A percentile compares a stretch with the other conserved stretches of the same genome.
Conservation (phyloP, 108 stramenopile genomes). For the Conticribra guillardii region DNA sequence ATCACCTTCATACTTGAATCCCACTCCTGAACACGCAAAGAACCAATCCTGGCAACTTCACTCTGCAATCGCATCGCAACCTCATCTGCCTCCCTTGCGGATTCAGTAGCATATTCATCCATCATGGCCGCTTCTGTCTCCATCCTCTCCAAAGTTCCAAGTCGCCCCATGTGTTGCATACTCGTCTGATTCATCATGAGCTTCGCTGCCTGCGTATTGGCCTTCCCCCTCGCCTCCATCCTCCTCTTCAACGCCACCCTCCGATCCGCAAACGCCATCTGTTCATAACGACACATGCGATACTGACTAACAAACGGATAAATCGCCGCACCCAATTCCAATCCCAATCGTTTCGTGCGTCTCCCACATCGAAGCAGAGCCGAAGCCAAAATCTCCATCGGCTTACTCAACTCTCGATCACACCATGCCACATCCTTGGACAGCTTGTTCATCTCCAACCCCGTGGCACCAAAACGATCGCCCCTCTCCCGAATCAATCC, state of each 20-base stretch:
- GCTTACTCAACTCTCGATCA: constrained; percentile 50
- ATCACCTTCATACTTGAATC: constrained; percentile 71
- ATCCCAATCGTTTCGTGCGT: constrained; percentile 71
- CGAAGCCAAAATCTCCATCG: constrained; percentile 61
- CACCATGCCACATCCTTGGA: constrained; percentile 59
- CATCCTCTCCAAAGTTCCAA: constrained; percentile 58
- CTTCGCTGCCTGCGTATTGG: constrained; percentile 68
- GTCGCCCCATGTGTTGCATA: constrained; percentile 48
- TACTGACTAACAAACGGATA: constrained; percentile 76
- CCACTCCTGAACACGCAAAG: constrained; percentile 71
- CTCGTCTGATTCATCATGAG: constrained; percentile 70
- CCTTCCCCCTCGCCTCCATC: constrained; percentile 59
- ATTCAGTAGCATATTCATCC: constrained; percentile 64
- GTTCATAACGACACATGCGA: constrained; percentile 76
- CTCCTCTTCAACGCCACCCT: constrained; percentile 60
- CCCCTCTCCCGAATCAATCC: constrained; percentile 64
- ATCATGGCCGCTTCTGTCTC: constrained; percentile 64
- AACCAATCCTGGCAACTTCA: constrained; percentile 79
- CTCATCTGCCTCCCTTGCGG: constrained; percentile 74
- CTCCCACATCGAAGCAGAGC: constrained; percentile 73
- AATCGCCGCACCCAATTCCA: constrained; percentile 77
- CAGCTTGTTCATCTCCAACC: constrained; percentile 81
- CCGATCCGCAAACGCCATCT: constrained; percentile 83
- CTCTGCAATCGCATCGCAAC: constrained; percentile 65
- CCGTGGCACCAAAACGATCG: constrained; percentile 63